These are phyloP conservation scores for Neurospora hispaniola DNA, from an alignment of 495 filamentous ascomycete genomes.

Conservation along the genomic window DNA sequence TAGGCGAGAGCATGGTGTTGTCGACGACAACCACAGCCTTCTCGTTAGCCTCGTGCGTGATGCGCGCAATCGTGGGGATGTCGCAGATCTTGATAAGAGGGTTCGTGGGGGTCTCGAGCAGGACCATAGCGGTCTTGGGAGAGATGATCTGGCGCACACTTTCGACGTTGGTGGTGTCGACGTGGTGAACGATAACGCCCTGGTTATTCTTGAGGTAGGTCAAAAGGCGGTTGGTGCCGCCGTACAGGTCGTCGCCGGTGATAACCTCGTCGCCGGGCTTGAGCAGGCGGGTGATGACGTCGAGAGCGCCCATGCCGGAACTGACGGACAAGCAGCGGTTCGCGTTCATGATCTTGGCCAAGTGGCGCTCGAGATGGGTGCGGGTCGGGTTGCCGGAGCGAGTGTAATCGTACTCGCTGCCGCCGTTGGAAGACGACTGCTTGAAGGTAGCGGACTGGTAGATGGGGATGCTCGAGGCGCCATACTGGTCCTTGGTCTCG, in stretches of 20 bases:
- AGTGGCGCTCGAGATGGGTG: constrained; percentile 89
- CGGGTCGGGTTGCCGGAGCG: constrained; percentile 93
- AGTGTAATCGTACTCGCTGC: constrained; percentile 95
- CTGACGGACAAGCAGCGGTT: constrained; percentile 83
- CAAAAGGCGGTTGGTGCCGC: constrained; percentile 86
- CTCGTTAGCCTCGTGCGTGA: constrained; percentile 69
- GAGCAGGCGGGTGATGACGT: constrained; percentile 90
- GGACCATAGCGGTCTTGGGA: constrained; percentile 84
- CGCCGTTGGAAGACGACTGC: constrained; percentile 65
- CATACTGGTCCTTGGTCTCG: constrained; percentile 90
- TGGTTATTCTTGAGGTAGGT: constrained; percentile 80
- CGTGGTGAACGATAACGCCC: constrained; percentile 88
- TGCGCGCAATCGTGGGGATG: constrained; percentile 62
- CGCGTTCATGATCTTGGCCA: constrained; percentile 98
- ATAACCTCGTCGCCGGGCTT: constrained; percentile 94
- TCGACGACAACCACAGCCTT: constrained; percentile 82
- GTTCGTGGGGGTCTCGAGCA: constrained; percentile 94
- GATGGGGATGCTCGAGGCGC: constrained; percentile 87
- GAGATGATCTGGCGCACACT: constrained; percentile 56
- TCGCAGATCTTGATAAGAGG: constrained; percentile 97
- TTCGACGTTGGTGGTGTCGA: constrained; percentile 75
- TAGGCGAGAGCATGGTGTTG: constrained; percentile 96
- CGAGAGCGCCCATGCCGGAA: constrained; percentile 92
- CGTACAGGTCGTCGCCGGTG: constrained; percentile 93
- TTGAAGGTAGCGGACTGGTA: constrained; percentile 99